Conservation (phyloP, 2,329 filamentous ascomycete species). For the Apiospora kogelbergensis region DNA sequence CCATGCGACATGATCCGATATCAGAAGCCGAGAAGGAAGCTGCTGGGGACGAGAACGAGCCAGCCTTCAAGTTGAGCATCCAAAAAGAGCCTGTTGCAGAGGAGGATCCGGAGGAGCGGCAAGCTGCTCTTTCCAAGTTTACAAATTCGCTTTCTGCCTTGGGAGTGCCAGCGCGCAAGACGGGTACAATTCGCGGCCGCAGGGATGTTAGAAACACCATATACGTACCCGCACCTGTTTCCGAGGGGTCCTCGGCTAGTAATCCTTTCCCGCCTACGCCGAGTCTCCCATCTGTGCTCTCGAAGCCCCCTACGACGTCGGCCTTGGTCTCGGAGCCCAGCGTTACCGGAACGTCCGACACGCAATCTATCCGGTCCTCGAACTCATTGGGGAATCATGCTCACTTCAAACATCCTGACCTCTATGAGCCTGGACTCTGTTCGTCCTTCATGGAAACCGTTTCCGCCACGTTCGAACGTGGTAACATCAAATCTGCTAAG, state of each 20-base stretch:
- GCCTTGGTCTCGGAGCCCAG: slow-evolving; percentile 64
- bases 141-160: slow-evolving; percentile 68
- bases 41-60: slow-evolving; percentile 58
- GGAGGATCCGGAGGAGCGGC: slow-evolving; percentile 71
- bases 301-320: slow-evolving; percentile 49
- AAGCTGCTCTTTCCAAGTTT: slow-evolving; percentile 73
- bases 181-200: slow-evolving; percentile 80
- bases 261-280: slow-evolving; percentile 36
- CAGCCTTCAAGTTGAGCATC: slow-evolving; percentile 78
- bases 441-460: slow-evolving; percentile 90
- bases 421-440: slow-evolving; percentile 77
- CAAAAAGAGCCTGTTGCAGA: slow-evolving; percentile 75
- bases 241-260: slow-evolving; percentile 29
- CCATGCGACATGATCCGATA: slow-evolving; percentile 62
- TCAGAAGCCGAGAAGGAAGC: slow-evolving; percentile 72
- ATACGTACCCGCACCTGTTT: slow-evolving; percentile 60
- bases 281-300: slow-evolving; percentile 34
- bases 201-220: slow-evolving; percentile 91
- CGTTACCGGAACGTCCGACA: slow-evolving; percentile 68
- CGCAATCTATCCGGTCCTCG: slow-evolving; percentile 86
- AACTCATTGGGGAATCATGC: slow-evolving; percentile 72
- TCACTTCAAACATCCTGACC: slow-evolving; percentile 77
- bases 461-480: slow-evolving; percentile 79
- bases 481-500: slow-evolving; percentile 67
- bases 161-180: slow-evolving; percentile 65